These are phyloP conservation scores for Xerocomus spinulosus DNA, from an alignment of 768 basidiomycete genomes.

Conservation along the genomic window DNA sequence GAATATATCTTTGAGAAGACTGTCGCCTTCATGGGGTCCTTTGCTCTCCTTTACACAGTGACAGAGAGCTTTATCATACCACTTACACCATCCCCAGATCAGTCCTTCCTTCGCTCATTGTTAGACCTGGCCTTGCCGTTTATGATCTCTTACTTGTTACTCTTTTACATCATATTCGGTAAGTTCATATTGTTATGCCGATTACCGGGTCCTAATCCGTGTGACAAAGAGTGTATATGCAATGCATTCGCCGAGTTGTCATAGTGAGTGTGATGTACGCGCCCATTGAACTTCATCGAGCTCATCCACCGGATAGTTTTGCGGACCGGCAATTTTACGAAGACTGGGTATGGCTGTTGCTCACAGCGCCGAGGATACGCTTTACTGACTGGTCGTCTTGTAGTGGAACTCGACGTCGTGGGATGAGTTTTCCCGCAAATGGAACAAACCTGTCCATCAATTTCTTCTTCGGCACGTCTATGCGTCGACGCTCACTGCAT, in stretches of 20 bases:
- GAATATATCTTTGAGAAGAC: constrained; percentile 52
- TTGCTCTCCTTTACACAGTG: constrained; percentile 87
- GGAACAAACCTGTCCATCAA: constrained; percentile 96
- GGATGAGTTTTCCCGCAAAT: constrained; percentile 97
- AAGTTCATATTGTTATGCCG: constrained; percentile 3
- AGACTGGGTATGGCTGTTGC: constrained; percentile 66
- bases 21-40: constrained; percentile 92
- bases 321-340: constrained; percentile 98
- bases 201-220: constrained; percentile 1
- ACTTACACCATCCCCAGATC: constrained; percentile 59
- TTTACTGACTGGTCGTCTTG: not conserved
- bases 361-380: not conserved
- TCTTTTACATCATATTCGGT: constrained; percentile 87
- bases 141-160: constrained; percentile 85
- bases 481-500: constrained; percentile 75
- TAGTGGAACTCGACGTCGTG: constrained; percentile 97
- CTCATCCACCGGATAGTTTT: constrained; percentile 50
- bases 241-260: constrained; percentile 94
- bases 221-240: constrained; percentile 80
- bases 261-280: constrained; percentile 46
- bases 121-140: constrained; percentile 89
- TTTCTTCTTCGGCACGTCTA: constrained; percentile 96
- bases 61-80: constrained; percentile 94
- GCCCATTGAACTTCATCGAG: not conserved
- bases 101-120: constrained; percentile 70